Conservation (phyloP, 805 yeast genomes). For the Ogataea ganodermae region DNA sequence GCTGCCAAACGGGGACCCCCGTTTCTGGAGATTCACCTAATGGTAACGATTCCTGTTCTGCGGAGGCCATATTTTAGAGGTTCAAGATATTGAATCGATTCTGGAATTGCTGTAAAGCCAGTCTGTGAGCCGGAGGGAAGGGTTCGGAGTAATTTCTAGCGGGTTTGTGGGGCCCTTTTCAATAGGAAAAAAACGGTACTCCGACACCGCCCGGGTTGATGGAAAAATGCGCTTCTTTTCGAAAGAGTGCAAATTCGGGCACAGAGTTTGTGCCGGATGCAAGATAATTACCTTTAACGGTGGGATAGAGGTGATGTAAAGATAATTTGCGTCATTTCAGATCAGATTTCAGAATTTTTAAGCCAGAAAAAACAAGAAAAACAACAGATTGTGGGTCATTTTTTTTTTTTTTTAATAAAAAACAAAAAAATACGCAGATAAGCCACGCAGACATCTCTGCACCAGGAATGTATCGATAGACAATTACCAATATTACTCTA, state of each 20-base stretch:
- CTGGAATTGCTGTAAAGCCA: too few species aligned
- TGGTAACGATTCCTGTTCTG: neutral
- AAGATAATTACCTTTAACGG: neutral
- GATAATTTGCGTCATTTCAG: neutral
- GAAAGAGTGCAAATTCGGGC: too few species aligned
- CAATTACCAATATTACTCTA: too few species aligned
- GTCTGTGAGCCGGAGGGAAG: too few species aligned
- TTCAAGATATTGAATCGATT: too few species aligned
- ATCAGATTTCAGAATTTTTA: neutral
- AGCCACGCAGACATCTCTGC: constrained; percentile 7
- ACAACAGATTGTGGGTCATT: too few species aligned
- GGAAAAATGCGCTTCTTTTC: too few species aligned
- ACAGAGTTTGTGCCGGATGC: neutral
- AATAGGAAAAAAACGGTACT: too few species aligned
- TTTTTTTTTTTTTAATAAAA: neutral
- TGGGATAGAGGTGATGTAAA: neutral
- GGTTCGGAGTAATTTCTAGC: too few species aligned
- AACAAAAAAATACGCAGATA: neutral
- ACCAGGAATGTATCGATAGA: neutral
- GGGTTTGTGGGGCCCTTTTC: neutral
- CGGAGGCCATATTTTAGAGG: neutral
- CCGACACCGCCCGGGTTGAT: too few species aligned
- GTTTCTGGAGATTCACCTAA: constrained; percentile 11
- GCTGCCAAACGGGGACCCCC: constrained; percentile 65
- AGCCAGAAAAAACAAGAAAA: neutral